A percentile compares a stretch with the other conserved stretches of the same genome.
phyloP scores from a whole-genome alignment of 768 basidiomycete genomes.

The Agaricus subrufescens region DNA sequence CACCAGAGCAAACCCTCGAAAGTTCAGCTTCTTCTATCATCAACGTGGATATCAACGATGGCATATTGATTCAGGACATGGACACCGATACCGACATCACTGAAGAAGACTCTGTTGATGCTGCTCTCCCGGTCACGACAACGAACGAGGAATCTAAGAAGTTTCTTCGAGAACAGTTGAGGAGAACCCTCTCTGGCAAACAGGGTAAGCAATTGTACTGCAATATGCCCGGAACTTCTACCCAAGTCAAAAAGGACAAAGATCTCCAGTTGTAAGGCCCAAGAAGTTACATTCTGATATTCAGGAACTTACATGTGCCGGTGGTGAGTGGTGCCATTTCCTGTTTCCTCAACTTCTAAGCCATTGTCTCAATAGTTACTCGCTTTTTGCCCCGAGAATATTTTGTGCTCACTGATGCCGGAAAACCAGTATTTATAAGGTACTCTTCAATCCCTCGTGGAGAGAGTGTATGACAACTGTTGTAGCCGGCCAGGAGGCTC shows the following conservation, averaged over 20 bases:
- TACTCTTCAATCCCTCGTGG: slow-evolving; percentile 21
- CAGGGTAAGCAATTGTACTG: slow-evolving; percentile 25
- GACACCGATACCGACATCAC: slow-evolving; percentile 58
- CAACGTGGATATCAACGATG: slow-evolving; percentile 62
- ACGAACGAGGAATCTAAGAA: slow-evolving; percentile 58
- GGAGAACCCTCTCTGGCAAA: slow-evolving; percentile 57
- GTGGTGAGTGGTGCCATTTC: slow-evolving; percentile 25
- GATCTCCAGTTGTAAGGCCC: too few relatives aligned
- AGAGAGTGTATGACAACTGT: slow-evolving; percentile 6
- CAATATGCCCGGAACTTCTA: background rate
- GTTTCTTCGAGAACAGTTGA: slow-evolving; percentile 63
- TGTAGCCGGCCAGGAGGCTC: slow-evolving; percentile 48
- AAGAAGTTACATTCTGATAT: slow-evolving; percentile 18
- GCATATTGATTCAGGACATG: slow-evolving; percentile 67
- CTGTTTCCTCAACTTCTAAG: background rate
- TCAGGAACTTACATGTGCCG: slow-evolving; percentile 34
- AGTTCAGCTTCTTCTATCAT: slow-evolving; percentile 71
- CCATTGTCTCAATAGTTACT: slow-evolving; percentile 4
- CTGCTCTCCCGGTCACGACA: slow-evolving; percentile 28
- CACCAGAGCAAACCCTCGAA: slow-evolving; percentile 36
- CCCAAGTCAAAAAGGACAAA: slow-evolving; percentile 18
- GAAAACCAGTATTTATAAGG: slow-evolving; percentile 97
- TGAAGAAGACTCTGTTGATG: slow-evolving; percentile 53
- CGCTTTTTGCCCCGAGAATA: slow-evolving; percentile 66
- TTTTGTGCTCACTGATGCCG: slow-evolving; percentile 91